These are phyloP conservation scores for Botrytis byssoidea DNA, from an alignment of 2,329 filamentous ascomycete species.

Conservation along the genomic window DNA sequence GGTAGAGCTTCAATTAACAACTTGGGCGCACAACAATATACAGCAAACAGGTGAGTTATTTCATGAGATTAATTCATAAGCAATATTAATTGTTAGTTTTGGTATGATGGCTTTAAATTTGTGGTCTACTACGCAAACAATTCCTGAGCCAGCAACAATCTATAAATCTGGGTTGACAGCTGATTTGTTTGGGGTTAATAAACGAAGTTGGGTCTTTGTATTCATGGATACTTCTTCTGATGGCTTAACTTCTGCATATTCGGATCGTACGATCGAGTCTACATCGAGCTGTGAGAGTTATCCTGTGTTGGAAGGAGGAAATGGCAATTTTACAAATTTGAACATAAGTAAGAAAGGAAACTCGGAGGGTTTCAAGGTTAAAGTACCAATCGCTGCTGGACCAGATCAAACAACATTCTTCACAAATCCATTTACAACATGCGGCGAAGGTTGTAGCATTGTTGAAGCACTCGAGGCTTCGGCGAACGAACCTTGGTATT, in stretches of 20 bases:
- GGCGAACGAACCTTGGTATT: not conserved
- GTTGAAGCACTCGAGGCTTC: constrained; percentile 42
- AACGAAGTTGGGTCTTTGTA: not conserved
- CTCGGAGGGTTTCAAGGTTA: not conserved
- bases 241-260: not conserved
- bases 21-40: not conserved
- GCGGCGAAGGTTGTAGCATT: constrained; percentile 11
- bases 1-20: not conserved
- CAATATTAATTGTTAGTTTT: not conserved
- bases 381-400: constrained; percentile 1
- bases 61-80: not conserved
- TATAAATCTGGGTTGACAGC: not conserved
- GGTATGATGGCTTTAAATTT: not conserved
- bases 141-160: not conserved
- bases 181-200: not conserved
- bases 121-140: not conserved
- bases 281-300: not conserved
- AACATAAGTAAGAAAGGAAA: not conserved
- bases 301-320: not conserved
- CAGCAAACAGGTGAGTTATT: not conserved
- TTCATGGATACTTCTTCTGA: not conserved
- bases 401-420: not conserved
- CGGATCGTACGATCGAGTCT: not conserved
- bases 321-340: not conserved
- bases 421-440: constrained; percentile 12